Base-by-base conservation (phyloP, 139 green algal genomes). In the Chlamydomonas applanata region DNA sequence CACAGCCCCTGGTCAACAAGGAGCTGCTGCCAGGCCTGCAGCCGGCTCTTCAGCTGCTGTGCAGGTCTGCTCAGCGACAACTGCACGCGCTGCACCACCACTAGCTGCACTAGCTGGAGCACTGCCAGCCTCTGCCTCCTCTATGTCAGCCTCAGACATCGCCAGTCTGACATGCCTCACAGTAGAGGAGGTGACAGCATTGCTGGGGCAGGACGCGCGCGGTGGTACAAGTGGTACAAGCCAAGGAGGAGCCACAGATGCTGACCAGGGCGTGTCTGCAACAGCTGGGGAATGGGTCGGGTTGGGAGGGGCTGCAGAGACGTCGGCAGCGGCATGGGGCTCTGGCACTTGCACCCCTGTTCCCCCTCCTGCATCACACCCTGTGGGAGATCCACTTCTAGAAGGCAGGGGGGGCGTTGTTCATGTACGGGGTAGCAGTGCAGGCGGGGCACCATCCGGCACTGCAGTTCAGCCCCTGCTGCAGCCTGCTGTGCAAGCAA, bases 111-210 rank as follows among this genome's bases (percentile, higher is more conserved):
- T 33, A 44, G 36, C n/a, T 27, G 52, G 34, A 69, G 19, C 27
- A 32, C 56, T 2, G 5, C 7, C 65, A 71, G 65, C 29, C 62
- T 16, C 62, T 32, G 4, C 62, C 32, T 5, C 16, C 62, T 27
- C 17, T 5, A 16, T 16, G 33, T 27, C 29, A n/a, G 35, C 36
- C 32, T 40, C 36, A 1, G 81, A 65, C 27, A 73, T 86, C 2
- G 79, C 81, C 9, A 60, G 75, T 17, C 69, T 86, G 73, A 79
- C 79, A 16, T 73, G 69, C 72, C 34, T 86, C 1, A 74, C 62
- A 2, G 2, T 73, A 0, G 76, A 75, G 20, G 81, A 86, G 45
- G 62, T 86, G 32, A 44, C 35, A 40, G 76, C 82, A 30, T 71
- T 86, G 56, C 46, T 86, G 56, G 75, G 72, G 0, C 40, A 49